Evolutionary conservation across 148 eudicot genomes (phyloP), one percentile per base, ranked within the genome.

Genomic region (Vaccinium corymbosum): DNA sequence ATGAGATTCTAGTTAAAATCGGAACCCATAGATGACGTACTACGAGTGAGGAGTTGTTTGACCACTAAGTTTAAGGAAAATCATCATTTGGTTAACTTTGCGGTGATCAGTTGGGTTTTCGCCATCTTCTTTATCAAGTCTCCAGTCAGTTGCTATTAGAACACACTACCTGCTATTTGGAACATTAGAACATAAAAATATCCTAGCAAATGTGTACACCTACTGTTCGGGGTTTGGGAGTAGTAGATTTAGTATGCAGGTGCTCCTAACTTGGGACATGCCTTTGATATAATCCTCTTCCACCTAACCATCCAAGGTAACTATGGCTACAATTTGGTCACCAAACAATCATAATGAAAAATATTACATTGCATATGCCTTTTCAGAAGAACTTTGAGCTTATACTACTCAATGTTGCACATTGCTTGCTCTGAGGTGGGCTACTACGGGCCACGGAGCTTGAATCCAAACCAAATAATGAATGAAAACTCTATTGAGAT

Each of bases 201-300:
- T 19, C 64, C 64, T 59, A 59, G 19, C 7, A 17, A 59, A 59
- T 59, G 35, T 1, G 1, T 32, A 32, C 35, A 32, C 35, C 35
- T 32, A 32, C 35, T 32, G 1, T 32, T 32, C 35, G 35, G 35
- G 35, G 35, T 32, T 32, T 32, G 42, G 35, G 35, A 32, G 35
- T 32, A 32, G 35, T 32, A 32, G 35, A 32, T 32, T 3, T 3
- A 3, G 42, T 19, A 59, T 62, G 6, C 70, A 29, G 32, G 32
- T 62, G 70, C n/a, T 62, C 70, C 70, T 7, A 62, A 62, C 29
- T 62, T 62, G 70, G 66, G 13, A 62, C 70, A 62, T 62, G 70
- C 29, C 29, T 62, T 62, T 22, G 3, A 12, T 9, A 62, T 22
- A 62, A n/a, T 62, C 27, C 68, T 62, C 3, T 62, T 62, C 70